phyloP scores from a whole-genome alignment of 208 protist genomes.

The Trypanosoma avium region DNA sequence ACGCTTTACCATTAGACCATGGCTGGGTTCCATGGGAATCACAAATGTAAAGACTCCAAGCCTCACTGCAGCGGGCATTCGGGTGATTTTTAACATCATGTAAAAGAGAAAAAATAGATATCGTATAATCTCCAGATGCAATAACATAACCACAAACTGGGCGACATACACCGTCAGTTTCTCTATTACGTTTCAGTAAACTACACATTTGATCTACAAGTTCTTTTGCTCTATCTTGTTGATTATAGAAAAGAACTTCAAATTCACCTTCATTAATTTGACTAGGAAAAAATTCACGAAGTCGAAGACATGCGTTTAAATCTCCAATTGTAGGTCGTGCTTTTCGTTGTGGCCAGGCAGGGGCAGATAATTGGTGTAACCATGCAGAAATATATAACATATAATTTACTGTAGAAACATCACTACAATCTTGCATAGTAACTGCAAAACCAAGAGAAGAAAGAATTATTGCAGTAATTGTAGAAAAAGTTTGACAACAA shows the following conservation, averaged over 20 bases:
- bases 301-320: conserved; percentile 69
- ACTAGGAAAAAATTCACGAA: conserved; percentile 76
- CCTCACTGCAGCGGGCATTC: conserved; percentile 38
- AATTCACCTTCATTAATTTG: conserved; percentile 71
- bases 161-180: conserved; percentile 2
- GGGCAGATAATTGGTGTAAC: conserved; percentile 81
- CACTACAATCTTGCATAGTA: conserved; percentile 56
- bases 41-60: conserved; percentile 83
- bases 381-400: conserved; percentile 87
- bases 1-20: conserved; percentile 79
- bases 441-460: conserved; percentile 75
- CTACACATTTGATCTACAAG: conserved; percentile 62
- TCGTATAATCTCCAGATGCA: conserved; percentile 87
- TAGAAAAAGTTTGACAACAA: conserved; percentile 89
- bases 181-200: conserved; percentile 14
- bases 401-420: conserved; percentile 80
- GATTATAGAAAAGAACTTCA: conserved; percentile 85
- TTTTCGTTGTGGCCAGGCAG: conserved; percentile 64
- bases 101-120: conserved; percentile 74
- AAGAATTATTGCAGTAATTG: conserved; percentile 67
- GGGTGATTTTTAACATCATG: conserved; percentile 41
- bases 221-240: conserved; percentile 40
- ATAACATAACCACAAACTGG: conserved; percentile 86
- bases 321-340: conserved; percentile 77
- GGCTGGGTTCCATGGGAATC: conserved; percentile 89